phyloP scores from a whole-genome alignment of 345 rosid genomes.

The Isatis tinctoria region DNA sequence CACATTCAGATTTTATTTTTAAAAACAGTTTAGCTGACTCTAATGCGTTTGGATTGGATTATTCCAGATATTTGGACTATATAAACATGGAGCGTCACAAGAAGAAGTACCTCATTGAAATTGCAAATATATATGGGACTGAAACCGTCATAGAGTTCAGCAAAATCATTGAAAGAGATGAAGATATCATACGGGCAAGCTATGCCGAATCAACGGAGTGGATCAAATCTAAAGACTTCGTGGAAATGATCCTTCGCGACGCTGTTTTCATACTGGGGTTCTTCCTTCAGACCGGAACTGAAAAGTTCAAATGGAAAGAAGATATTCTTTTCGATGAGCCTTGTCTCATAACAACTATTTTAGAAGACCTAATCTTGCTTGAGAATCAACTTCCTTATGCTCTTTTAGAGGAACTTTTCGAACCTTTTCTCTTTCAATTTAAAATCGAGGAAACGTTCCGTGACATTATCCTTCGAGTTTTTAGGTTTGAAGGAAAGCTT shows the following conservation, averaged over 20 bases:
- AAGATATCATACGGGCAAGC: slow-evolving; percentile 6
- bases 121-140: background rate
- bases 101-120: background rate
- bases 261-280: slow-evolving; percentile 25
- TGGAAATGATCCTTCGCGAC: slow-evolving; percentile 17
- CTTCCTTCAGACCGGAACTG: background rate
- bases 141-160: background rate
- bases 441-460: background rate
- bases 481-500: background rate
- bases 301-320: background rate
- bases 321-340: slow-evolving; percentile 6
- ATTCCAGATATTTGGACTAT: slow-evolving; percentile 25
- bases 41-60: background rate
- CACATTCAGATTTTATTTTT: no score
- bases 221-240: slow-evolving; percentile 7
- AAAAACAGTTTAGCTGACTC: background rate
- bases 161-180: slow-evolving; percentile 3
- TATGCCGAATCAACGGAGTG: slow-evolving; percentile 28
- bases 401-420: slow-evolving; percentile 2
- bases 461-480: background rate
- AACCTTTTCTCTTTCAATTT: background rate
- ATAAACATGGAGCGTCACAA: slow-evolving; percentile 27
- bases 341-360: background rate
- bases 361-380: slow-evolving; percentile 23
- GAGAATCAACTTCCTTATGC: slow-evolving; percentile 31